These are phyloP conservation scores for Ceratocystis colombiana DNA, from an alignment of 2,329 filamentous ascomycete genomes.

Conservation along the genomic window DNA sequence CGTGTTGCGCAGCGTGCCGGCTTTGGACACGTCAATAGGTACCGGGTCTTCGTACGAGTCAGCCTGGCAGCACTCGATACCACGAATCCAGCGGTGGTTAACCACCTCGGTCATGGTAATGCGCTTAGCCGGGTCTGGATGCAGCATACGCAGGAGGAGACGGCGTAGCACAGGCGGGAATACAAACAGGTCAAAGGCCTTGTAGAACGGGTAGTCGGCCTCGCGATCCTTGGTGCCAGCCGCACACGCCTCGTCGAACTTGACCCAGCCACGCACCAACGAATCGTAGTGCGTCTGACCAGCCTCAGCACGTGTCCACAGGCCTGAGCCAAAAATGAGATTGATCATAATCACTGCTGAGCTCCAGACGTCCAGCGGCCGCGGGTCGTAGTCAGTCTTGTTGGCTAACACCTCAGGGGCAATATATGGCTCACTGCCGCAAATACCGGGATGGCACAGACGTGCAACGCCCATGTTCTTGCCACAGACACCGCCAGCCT, in stretches of 20 bases:
- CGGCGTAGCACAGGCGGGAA: conserved; percentile 59
- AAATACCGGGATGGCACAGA: conserved; percentile 67
- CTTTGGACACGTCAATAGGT: conserved; percentile 49
- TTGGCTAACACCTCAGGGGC: conserved; percentile 73
- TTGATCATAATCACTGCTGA: conserved; percentile 74
- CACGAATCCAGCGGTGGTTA: conserved; percentile 61
- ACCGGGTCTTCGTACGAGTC: conserved; percentile 57
- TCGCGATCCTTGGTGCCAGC: conserved; percentile 15
- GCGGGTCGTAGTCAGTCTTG: conserved; percentile 56
- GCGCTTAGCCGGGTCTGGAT: conserved; percentile 63
- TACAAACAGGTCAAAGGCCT: conserved; percentile 54
- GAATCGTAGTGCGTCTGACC: conserved; percentile 51
- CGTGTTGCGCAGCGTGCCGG: conserved; percentile 37
- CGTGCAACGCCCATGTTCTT: conserved; percentile 61
- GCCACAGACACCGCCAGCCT: conserved; percentile 63
- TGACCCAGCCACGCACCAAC: conserved; percentile 57
- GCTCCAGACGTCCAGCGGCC: conserved; percentile 76
- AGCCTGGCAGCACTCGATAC: conserved; percentile 67
- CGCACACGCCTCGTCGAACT: conserved; percentile 42
- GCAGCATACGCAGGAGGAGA: conserved; percentile 69
- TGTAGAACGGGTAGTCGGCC: conserved; percentile 52
- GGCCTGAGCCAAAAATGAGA: conserved; percentile 58
- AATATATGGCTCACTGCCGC: conserved; percentile 77
- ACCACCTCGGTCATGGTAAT: conserved; percentile 59
- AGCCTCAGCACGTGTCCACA: conserved; percentile 61